phyloP scores from a whole-genome alignment of 2,329 filamentous ascomycete species.

The Botrytis squamosa region DNA sequence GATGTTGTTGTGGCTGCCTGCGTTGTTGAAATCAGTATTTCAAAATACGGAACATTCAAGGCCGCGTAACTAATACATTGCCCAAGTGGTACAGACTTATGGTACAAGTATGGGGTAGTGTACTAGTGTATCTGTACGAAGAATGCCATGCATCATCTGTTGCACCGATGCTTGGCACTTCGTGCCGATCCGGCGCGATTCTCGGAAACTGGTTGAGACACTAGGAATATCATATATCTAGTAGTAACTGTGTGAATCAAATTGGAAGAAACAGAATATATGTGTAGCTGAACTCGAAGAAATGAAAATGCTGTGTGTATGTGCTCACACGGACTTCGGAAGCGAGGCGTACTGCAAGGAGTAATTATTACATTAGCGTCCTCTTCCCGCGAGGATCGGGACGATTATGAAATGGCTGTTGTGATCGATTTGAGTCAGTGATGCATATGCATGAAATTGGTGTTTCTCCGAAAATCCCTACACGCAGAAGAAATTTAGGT shows the following conservation, averaged over 20 bases:
- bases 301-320: neutral
- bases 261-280: neutral
- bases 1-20: neutral
- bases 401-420: neutral
- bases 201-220: neutral
- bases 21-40: neutral
- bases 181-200: neutral
- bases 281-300: constrained; percentile 1
- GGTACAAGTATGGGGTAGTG: neutral
- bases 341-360: neutral
- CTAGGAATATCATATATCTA: neutral
- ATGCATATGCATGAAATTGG: neutral
- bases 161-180: neutral
- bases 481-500: neutral
- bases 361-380: neutral
- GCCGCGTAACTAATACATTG: neutral
- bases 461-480: neutral
- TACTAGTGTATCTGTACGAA: neutral
- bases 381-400: neutral
- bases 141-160: neutral
- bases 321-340: neutral
- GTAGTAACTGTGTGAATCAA: neutral
- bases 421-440: neutral
- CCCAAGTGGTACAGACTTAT: neutral
- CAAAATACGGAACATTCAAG: neutral